Base-by-base conservation (phyloP, 1,284 basidiomycete species). In the Austroboletus novae-zelandiae region DNA sequence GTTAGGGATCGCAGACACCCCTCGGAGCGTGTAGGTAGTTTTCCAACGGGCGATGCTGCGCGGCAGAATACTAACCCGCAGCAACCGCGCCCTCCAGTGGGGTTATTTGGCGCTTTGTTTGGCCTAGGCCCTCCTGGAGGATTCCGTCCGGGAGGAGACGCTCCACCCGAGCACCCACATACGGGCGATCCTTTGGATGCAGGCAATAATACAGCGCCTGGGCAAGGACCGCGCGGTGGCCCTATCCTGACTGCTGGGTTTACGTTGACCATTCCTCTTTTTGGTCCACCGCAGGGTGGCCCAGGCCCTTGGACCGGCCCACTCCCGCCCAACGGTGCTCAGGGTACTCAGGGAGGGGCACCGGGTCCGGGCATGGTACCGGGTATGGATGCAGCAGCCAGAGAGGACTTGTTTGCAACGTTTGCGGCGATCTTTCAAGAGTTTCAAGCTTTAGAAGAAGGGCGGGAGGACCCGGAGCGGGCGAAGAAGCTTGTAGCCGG, bases 401-500 rank as follows among this genome's bases (percentile, higher is more conserved):
- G 65, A 27, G 63, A 70, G 25, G 65, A 65, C 30, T 32, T 66
- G 23, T 25, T 66, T 27, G 53, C 66, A 5, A 56, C 66, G 13
- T 66, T 66, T 45, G 50, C 63, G 4, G 55, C 67, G 9, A 63
- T 70, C 39, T 49, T 70, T 30, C 65, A 66, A 32, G 66, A 67
- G n/a, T 53, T 66, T 25, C 62, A 65, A 2, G 53, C 47, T 25
- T 34, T 66, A 23, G 67, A 75, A 32, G 66, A 75, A n/a, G 73
- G 75, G 43, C 71, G 70, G 17, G 86, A 88, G 52, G 83, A 86
- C 57, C 82, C 83, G 0, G 80, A 79, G 52, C 74, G 85, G 30
- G 86, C 85, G 4, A 76, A 77, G 62, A 74, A 70, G 54, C 72
- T 89, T 14, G 67, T 90, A 5, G 73, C 72, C 32, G 87, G 80